A percentile compares a stretch with the other conserved stretches of the same genome.
These are phyloP conservation scores for Dipteronia dyeriana DNA, from an alignment of 345 rosid genomes.

Conservation along the genomic window DNA sequence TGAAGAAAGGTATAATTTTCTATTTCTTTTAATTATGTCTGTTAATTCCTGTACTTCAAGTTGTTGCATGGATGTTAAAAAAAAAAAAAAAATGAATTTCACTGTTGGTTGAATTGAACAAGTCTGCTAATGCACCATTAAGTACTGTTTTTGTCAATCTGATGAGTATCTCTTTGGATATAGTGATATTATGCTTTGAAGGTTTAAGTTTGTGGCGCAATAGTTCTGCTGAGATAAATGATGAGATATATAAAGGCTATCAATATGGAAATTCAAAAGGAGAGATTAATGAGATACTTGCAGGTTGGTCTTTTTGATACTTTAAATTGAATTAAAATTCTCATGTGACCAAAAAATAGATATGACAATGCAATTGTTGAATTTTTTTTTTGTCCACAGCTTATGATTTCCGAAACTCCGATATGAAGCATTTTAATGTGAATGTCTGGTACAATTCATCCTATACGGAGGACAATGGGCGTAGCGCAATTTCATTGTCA, in stretches of 20 bases:
- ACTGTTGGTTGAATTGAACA: too few relatives aligned
- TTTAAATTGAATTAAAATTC: neutral
- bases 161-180: constrained; percentile 1
- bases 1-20: constrained; percentile 44
- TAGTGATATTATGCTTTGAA: constrained; percentile 57
- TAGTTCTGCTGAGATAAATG: constrained; percentile 62
- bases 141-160: constrained; percentile 3
- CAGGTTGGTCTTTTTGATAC: constrained; percentile 54
- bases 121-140: neutral
- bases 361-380: constrained; percentile 9
- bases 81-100: too few relatives aligned
- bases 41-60: neutral
- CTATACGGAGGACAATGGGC: constrained; percentile 29
- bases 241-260: constrained; percentile 73
- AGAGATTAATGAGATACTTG: constrained; percentile 66
- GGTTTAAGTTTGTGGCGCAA: constrained; percentile 69
- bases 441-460: constrained; percentile 84
- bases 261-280: constrained; percentile 57
- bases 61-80: neutral
- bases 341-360: constrained; percentile 6
- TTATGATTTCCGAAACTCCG: constrained; percentile 77
- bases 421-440: constrained; percentile 54
- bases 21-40: neutral
- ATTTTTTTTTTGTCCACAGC: constrained; percentile 41
- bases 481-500: constrained; percentile 30